Base-by-base conservation (phyloP, 345 rosid genomes). In the Kandelia obovata region DNA sequence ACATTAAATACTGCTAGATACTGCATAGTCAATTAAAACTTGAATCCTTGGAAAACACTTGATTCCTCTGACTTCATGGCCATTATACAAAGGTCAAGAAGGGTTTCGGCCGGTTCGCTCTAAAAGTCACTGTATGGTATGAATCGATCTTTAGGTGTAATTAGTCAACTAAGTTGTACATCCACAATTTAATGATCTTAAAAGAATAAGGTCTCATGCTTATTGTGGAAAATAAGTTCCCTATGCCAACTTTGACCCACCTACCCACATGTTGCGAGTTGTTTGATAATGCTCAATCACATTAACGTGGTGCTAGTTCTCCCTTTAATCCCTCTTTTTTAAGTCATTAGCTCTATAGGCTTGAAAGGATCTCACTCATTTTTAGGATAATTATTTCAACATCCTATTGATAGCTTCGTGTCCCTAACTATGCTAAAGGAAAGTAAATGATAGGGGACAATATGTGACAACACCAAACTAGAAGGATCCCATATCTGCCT, bases 21-120 rank as follows among this genome's bases (percentile, higher is more conserved):
- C 47, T 65, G 21, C 28, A 5, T 55, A 4, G 23, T 61, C 47
- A 26, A 8, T 13, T 3, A 30, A 37, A 21, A 39, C 1, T 21
- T 37, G 68, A 51, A 73, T 73, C 65, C 67, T 76, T 67, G 16
- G 53, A 62, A 65, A 78, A 47, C 66, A 75, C 72, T 70, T 64
- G 78, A 83, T 72, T 79, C 76, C 78, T 34, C 11, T 23, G 68
- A 32, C 46, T 65, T 53, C 35, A 30, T 47, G 47, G 60, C 61
- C 31, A 28, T 57, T 43, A 21, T 23, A 34, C 53, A 70, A 32
- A 56, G 28, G 51, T 5, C 5, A 6, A 59, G 27, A 37, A 55
- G 10, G 30, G 59, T 55, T 55, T 55, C 3, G 23, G 59, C 27
- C 59, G 23, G 8, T 7, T 55, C 23, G 59, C 15, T 26, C 16